Base-by-base conservation (phyloP, 129 eudicot species). In the Flaveria trinervia region DNA sequence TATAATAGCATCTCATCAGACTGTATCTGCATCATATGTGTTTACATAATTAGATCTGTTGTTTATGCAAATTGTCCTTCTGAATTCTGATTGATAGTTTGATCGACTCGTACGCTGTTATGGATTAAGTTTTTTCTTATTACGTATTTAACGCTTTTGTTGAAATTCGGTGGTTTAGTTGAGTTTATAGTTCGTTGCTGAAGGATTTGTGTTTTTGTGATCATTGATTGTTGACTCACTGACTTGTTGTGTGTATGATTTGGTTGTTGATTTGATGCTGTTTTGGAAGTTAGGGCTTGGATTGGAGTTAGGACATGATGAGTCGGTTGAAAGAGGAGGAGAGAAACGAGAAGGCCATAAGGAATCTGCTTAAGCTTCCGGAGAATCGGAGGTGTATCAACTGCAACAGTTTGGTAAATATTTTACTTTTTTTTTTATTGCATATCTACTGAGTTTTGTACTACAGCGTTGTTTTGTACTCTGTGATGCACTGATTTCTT, bases 371-470 rank as follows among this genome's bases (percentile, higher is more conserved):
- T 65, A 88, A 91, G 71, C 88, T 86, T 20, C 90, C 97, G 1
- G 86, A 85, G 56, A 91, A 91, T 77, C 87, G 94, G 26, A 79
- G 90, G 83, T 91, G 97, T 81, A 91, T 91, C 15, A 91, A 91
- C 82, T 91, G 97, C 78, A 86, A 88, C 76, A 86, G 88, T 33
- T 80, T 91, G 97, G 97, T 91, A 91, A 91, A 59, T 64, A 55
- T 61, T 59, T n/a, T 59, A 20, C 55, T 54, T 30, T 45, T 73
- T 16, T 8, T 71, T 73, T n/a, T n/a, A n/a, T n/a, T 20, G 79
- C 26, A 17, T 41, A 10, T 66, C 12, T 52, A 7, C 16, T 59
- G 43, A 7, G 51, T 8, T 59, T 73, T 59, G 59, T 54, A 26
- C 60, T 14, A 16, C 14, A 17, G 48, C 43, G 25, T 57, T 52